Conservation (phyloP, 352 stramenopile species). For the Heterotrichella gracilis region DNA sequence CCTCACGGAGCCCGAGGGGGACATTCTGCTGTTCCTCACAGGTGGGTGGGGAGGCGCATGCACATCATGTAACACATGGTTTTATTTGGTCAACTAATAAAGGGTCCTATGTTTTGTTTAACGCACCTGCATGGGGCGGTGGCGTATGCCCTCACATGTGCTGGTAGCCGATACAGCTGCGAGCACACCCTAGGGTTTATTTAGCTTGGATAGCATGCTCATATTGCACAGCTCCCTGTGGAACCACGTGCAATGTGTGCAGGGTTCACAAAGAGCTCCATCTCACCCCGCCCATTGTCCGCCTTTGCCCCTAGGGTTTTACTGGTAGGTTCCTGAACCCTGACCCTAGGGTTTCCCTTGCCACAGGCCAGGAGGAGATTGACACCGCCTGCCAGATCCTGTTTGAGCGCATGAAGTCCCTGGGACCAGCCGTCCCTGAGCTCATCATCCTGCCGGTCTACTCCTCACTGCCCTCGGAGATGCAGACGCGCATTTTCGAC, state of each 20-base stretch:
- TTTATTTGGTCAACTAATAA: conserved; percentile 11
- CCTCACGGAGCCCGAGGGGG: conserved; percentile 68
- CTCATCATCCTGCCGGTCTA: conserved; percentile 93
- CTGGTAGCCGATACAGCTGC: not conserved
- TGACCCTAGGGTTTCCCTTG: no score
- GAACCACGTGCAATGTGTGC: no score
- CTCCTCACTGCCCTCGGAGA: conserved; percentile 74
- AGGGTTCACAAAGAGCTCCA: no score
- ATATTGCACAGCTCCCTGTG: no score
- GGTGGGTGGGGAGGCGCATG: conserved; percentile 28
- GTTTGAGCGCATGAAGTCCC: conserved; percentile 70
- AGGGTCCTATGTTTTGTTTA: not conserved
- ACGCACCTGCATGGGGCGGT: not conserved
- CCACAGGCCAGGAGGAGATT: conserved; percentile 73
- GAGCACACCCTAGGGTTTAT: no score
- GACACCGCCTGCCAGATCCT: conserved; percentile 82
- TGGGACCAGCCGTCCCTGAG: conserved; percentile 69
- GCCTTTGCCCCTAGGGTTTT: no score
- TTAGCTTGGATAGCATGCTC: no score
- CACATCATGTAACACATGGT: not conserved
- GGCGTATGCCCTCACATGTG: not conserved
- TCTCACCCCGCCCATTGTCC: no score
- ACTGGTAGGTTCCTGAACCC: no score
- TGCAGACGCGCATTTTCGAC: conserved; percentile 96
- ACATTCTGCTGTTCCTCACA: conserved; percentile 94